Conservation (phyloP, 2,329 filamentous ascomycete species). For the Penicillium vulpinum region DNA sequence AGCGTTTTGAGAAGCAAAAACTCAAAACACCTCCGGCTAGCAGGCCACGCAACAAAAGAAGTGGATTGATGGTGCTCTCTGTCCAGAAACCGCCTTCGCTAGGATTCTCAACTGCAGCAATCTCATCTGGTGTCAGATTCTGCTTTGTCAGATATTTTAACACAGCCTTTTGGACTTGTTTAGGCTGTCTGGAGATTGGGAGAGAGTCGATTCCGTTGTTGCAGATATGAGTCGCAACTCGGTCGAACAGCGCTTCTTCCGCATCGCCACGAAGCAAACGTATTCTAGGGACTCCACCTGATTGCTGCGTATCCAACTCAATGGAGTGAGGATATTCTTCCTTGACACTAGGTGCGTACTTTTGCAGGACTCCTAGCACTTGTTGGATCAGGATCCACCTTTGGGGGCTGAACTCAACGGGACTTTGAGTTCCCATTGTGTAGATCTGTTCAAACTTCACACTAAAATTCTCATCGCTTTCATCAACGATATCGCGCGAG, state of each 20-base stretch:
- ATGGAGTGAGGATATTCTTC: constrained; percentile 40
- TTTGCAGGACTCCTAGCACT: constrained; percentile 50
- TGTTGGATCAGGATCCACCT: constrained; percentile 60
- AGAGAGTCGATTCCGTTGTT: constrained; percentile 47
- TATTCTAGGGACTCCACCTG: constrained; percentile 50
- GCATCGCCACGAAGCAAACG: constrained; percentile 51
- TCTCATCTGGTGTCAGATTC: constrained; percentile 30
- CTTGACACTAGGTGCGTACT: constrained; percentile 34
- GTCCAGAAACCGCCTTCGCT: constrained; percentile 45
- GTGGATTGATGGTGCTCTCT: constrained; percentile 39
- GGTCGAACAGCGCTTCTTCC: constrained; percentile 22
- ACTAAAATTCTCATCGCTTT: constrained; percentile 65
- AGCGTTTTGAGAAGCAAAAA: constrained; percentile 62
- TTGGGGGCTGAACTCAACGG: constrained; percentile 54
- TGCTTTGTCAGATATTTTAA: constrained; percentile 48
- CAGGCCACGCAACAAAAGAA: constrained; percentile 48
- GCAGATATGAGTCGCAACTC: constrained; percentile 43
- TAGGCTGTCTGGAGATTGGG: constrained; percentile 42
- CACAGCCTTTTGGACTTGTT: constrained; percentile 34
- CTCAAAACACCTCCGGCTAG: constrained; percentile 56
- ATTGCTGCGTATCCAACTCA: constrained; percentile 39
- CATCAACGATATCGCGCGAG: constrained; percentile 61
- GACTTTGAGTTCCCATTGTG: constrained; percentile 56
- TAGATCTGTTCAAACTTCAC: constrained; percentile 64
- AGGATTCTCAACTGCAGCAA: constrained; percentile 38